phyloP scores from a whole-genome alignment of 139 green algal species.

The Spirogloea muscicola region DNA sequence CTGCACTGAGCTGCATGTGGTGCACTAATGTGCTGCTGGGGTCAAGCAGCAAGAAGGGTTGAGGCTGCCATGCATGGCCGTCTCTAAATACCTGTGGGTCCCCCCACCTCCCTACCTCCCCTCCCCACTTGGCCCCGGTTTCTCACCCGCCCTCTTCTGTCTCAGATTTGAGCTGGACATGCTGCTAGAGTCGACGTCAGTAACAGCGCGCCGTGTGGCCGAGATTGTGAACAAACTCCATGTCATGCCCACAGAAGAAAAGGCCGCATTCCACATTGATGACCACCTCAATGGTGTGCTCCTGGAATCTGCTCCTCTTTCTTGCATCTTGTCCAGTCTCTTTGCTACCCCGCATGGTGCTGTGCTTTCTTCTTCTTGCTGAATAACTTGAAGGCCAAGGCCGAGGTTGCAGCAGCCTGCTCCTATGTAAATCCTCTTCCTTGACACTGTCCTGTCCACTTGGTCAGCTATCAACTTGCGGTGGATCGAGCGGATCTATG shows the following conservation, averaged over 20 bases:
- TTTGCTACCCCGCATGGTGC: background rate
- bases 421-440: background rate
- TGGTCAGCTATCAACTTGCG: slow-evolving; percentile 38
- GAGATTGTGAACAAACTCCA: slow-evolving; percentile 61
- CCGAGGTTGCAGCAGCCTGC: background rate
- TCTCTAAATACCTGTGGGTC: too few species aligned
- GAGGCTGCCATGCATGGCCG: too few species aligned
- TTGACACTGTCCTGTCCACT: background rate
- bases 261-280: background rate
- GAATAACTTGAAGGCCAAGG: background rate
- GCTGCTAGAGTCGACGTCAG: slow-evolving; percentile 78
- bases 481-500: slow-evolving; percentile 85
- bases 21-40: too few species aligned
- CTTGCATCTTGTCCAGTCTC: background rate
- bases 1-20: too few species aligned
- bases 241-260: slow-evolving; percentile 63
- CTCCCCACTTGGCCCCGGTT: too few species aligned
- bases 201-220: slow-evolving; percentile 37
- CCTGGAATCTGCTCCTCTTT: background rate
- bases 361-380: background rate
- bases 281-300: background rate
- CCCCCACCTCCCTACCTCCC: too few species aligned
- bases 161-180: slow-evolving; percentile 91
- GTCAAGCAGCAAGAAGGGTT: too few species aligned
- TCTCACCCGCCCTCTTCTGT: too few species aligned